phyloP scores from a whole-genome alignment of 805 yeast genomes.

The Ascoidea asiatica region DNA sequence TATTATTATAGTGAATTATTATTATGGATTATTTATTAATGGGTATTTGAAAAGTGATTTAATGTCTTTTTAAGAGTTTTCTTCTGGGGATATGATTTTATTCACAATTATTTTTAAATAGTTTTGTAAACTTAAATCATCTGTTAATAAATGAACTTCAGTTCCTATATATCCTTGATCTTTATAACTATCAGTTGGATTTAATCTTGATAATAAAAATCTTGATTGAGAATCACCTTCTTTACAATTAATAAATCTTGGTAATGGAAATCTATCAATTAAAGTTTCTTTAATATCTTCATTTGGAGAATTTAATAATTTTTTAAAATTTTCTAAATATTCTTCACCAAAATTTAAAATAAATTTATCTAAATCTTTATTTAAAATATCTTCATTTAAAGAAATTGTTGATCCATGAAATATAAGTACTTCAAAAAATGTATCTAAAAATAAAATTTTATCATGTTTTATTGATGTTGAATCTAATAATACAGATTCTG shows the following conservation, averaged over 20 bases:
- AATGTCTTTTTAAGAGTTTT: no score
- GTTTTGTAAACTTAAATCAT: slow-evolving; percentile 18
- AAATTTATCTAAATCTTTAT: slow-evolving; percentile 84
- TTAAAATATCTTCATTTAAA: slow-evolving; percentile 91
- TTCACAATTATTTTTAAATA: slow-evolving; percentile 15
- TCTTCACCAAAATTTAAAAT: not conserved
- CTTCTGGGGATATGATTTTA: no score
- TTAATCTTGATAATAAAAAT: slow-evolving; percentile 85
- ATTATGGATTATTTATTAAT: no score
- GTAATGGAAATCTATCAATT: slow-evolving; percentile 92
- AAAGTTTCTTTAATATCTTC: slow-evolving; percentile 85
- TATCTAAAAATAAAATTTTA: slow-evolving; percentile 76
- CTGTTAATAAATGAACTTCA: slow-evolving; percentile 17
- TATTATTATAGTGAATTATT: no score
- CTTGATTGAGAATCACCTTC: slow-evolving; percentile 99
- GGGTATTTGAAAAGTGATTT: no score
- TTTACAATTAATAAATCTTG: slow-evolving; percentile 93
- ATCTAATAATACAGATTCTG: slow-evolving; percentile 76
- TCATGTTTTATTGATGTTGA: slow-evolving; percentile 87
- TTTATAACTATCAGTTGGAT: slow-evolving; percentile 81
- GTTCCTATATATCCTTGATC: slow-evolving; percentile 34
- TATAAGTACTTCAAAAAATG: slow-evolving; percentile 91
- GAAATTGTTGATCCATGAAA: slow-evolving; percentile 94
- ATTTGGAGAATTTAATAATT: slow-evolving; percentile 77
- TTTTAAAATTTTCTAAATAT: slow-evolving; percentile 54